Conservation (phyloP, 345 rosid genomes). For the Euphorbia pulcherrima region DNA sequence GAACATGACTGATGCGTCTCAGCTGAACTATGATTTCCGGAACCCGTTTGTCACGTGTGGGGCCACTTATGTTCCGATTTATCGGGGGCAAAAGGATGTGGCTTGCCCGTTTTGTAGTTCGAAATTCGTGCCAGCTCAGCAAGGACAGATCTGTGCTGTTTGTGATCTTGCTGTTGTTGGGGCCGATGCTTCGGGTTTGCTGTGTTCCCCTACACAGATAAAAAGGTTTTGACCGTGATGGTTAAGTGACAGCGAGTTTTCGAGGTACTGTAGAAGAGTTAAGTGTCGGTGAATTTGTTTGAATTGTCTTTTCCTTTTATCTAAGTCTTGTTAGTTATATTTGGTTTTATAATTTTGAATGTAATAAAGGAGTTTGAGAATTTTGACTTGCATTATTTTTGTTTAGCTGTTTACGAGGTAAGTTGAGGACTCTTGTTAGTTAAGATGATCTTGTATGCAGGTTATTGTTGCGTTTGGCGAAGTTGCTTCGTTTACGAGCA, state of each 20-base stretch:
- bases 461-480: neutral
- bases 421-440: constrained; percentile 28
- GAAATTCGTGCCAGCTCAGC: constrained; percentile 66
- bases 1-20: constrained; percentile 59
- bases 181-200: constrained; percentile 89
- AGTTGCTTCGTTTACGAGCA: neutral
- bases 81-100: constrained; percentile 80
- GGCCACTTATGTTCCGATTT: constrained; percentile 83
- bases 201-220: constrained; percentile 81
- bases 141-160: constrained; percentile 67
- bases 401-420: constrained; percentile 34
- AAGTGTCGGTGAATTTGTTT: constrained; percentile 24
- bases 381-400: constrained; percentile 37
- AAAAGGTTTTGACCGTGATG: too few relatives aligned
- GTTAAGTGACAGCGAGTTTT: too few relatives aligned
- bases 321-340: constrained; percentile 17
- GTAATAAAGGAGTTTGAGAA: constrained; percentile 33
- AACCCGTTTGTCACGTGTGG: constrained; percentile 93
- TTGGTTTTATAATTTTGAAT: constrained; percentile 28
- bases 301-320: constrained; percentile 14
- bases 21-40: constrained; percentile 83
- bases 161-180: constrained; percentile 83
- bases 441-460: constrained; percentile 31
- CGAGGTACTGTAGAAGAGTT: constrained; percentile 21
- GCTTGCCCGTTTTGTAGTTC: constrained; percentile 86